phyloP scores from a whole-genome alignment of 2,329 filamentous ascomycete genomes.

The Phaeophleospora eucalypticola region DNA sequence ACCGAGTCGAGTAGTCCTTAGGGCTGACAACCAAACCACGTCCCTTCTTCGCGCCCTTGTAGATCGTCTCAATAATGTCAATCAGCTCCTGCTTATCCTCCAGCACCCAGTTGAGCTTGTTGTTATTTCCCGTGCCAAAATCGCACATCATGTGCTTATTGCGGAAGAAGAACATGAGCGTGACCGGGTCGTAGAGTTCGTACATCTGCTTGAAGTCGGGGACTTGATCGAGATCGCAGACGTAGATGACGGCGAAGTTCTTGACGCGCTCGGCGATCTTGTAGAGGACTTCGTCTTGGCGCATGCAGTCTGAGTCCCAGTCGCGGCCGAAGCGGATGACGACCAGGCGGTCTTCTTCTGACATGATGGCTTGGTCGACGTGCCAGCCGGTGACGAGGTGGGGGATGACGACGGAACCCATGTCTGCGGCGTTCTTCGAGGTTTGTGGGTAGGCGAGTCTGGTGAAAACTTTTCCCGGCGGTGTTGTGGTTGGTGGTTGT shows the following conservation, averaged over 20 bases:
- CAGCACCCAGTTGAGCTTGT: conserved; percentile 93
- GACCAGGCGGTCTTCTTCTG: conserved; percentile 86
- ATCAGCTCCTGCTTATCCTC: conserved; percentile 99
- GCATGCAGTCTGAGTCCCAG: conserved; percentile 74
- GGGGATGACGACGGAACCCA: conserved; percentile 86
- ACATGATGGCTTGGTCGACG: conserved; percentile 91
- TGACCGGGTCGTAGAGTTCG: conserved; percentile 73
- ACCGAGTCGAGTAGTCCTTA: conserved; percentile 74
- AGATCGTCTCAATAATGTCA: conserved; percentile 97
- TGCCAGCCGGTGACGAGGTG: conserved; percentile 94
- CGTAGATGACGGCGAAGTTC: conserved; percentile 88
- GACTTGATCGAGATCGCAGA: conserved; percentile 87
- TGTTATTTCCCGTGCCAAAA: conserved; percentile 97
- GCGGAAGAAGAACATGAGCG: conserved; percentile 95
- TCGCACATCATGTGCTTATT: conserved; percentile 99
- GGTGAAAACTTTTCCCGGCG: neutral
- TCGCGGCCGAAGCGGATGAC: conserved; percentile 92
- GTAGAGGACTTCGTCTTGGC: conserved; percentile 90
- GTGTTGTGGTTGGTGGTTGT: neutral
- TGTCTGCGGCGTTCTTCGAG: conserved; percentile 26
- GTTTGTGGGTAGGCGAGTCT: neutral
- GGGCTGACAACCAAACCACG: conserved; percentile 93
- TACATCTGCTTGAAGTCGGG: conserved; percentile 97
- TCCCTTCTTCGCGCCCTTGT: conserved; percentile 97
- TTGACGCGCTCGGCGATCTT: conserved; percentile 90